Percentiles rank a stretch among this genome's conserved stretches.
These are phyloP conservation scores for Penicillium steckii DNA, from an alignment of 495 filamentous ascomycete genomes.

Conservation along the genomic window DNA sequence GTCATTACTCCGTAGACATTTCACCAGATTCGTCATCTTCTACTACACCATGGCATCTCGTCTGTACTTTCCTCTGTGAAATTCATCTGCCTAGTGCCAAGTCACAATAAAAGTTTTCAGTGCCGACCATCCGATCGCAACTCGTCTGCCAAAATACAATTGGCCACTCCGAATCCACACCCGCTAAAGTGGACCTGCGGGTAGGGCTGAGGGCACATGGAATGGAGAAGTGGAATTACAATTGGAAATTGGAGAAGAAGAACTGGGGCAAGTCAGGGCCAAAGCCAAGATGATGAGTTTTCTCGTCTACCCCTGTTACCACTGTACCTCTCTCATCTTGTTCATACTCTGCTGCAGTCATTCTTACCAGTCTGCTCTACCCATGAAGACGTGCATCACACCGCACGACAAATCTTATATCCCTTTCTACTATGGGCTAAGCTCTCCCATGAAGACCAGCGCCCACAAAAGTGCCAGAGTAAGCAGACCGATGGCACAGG, in stretches of 20 bases:
- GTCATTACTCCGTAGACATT: no score
- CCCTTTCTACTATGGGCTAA: neutral
- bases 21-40: no score
- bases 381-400: neutral
- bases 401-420: neutral
- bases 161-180: neutral
- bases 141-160: neutral
- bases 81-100: neutral
- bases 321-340: neutral
- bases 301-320: neutral
- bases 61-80: neutral
- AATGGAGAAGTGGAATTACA: neutral
- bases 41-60: neutral
- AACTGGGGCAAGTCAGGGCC: neutral
- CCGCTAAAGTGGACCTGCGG: constrained; percentile 10
- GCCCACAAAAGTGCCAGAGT: neutral
- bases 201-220: constrained; percentile 10
- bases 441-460: neutral
- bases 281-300: neutral
- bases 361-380: neutral
- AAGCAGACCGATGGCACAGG: neutral
- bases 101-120: neutral
- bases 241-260: no score
- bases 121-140: neutral
- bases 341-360: no score